Percentiles rank a stretch among this genome's conserved stretches.
Evolutionary conservation across 2,329 filamentous ascomycete species (phyloP).

Genomic region (Penicillium occitanis): DNA sequence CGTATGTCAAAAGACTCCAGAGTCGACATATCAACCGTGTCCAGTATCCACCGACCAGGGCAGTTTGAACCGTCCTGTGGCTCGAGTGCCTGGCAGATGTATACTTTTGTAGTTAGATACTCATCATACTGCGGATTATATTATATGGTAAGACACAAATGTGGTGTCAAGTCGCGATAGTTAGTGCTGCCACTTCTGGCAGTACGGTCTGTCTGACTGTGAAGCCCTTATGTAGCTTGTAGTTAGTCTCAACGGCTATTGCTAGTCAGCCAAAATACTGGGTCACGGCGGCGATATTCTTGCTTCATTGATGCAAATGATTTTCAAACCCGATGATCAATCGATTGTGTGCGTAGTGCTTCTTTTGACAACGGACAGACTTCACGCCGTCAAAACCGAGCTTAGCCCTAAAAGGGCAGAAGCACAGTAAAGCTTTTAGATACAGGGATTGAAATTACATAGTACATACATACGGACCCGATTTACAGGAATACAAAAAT

Average conservation of each 20-base stretch:
- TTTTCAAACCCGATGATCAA: background rate
- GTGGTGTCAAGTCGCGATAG: background rate
- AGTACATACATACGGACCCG: background rate
- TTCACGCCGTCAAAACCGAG: conserved; percentile 1
- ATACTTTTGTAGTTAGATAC: background rate
- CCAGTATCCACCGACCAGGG: background rate
- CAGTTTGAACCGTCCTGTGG: background rate
- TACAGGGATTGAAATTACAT: background rate
- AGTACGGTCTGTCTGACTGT: background rate
- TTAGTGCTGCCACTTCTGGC: background rate
- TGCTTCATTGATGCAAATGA: background rate
- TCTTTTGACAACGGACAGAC: background rate
- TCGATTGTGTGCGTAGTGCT: background rate
- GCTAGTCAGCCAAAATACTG: background rate
- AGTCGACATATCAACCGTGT: background rate
- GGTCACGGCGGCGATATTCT: background rate
- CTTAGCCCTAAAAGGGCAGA: background rate
- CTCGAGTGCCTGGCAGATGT: background rate
- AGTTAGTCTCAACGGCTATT: background rate
- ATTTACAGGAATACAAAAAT: background rate
- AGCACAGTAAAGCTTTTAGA: background rate
- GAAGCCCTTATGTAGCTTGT: background rate
- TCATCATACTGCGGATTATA: background rate
- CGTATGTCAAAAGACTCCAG: background rate
- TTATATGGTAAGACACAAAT: background rate